Base-by-base conservation (phyloP, 257 asterid genomes). In the Mitragyna speciosa region DNA sequence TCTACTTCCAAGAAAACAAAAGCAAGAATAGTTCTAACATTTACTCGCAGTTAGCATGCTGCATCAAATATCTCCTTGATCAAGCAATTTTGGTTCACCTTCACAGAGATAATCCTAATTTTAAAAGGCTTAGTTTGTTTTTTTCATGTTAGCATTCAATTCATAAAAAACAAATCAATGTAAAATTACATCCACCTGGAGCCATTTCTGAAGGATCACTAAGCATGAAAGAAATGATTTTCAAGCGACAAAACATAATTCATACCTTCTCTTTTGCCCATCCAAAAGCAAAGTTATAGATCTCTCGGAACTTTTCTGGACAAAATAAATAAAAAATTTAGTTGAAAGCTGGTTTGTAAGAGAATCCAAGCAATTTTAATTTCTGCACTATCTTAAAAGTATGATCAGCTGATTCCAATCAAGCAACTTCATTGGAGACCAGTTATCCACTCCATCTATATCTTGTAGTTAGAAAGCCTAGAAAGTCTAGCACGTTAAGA, bases 251-350 rank as follows among this genome's bases (percentile, higher is more conserved):
- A 8, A 30, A 36, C 4, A 39, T 26, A 39, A 22, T 9, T 56
- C 70, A 73, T 84, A 96, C 99, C 98, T 96, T 94, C 87, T 96
- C 99, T 83, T 94, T 96, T 82, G 99, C 98, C 99, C 99, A 96
- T 83, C 97, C 93, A 85, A 96, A 96, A 75, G 99, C 98, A 81
- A 90, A 96, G 86, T 96, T 90, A 87, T 96, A 96, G 85, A 96
- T 94, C 83, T 94, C 99, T 20, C 89, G 88, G 83, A 94, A 94
- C 84, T 92, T 96, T 30, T 94, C 99, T 96, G 96, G 51, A 86
- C 39, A 80, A 70, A 70, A 73, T 36, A 33, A 73, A 81, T 69
- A 76, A 65, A 59, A 49, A 72, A 76, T 61, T 86, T 52, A 86
- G 72, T 43, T 76, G 48, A 70, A 83, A 73, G 19, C 6, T 36